phyloP scores from a whole-genome alignment of 345 rosid species.

The Euphorbia lathyris region DNA sequence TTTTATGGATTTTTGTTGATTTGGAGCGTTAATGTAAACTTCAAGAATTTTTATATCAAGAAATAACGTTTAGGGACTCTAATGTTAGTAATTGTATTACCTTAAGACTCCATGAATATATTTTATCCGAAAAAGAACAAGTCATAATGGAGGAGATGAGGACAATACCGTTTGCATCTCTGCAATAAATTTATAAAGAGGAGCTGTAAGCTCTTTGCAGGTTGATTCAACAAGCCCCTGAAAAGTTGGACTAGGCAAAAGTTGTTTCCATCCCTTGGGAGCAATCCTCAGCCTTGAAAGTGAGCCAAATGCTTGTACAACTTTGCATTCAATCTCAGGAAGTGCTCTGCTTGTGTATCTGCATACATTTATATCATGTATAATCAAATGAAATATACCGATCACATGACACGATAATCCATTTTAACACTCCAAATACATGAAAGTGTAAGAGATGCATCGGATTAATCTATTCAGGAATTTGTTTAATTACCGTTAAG shows the following conservation, averaged over 20 bases:
- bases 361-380: conserved; percentile 20
- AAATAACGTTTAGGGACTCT: too few species aligned
- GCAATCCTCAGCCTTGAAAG: conserved; percentile 69
- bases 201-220: conserved; percentile 69
- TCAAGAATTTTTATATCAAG: too few species aligned
- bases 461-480: conserved; percentile 8
- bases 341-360: conserved; percentile 69
- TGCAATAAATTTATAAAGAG: conserved; percentile 67
- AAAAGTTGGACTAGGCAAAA: conserved; percentile 56
- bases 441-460: conserved; percentile 10
- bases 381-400: too few species aligned
- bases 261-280: conserved; percentile 73
- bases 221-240: conserved; percentile 77
- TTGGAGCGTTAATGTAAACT: too few species aligned
- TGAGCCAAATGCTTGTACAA: conserved; percentile 80
- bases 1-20: too few species aligned
- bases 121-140: too few species aligned
- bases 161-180: conserved; percentile 55
- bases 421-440: conserved; percentile 2
- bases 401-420: too few species aligned
- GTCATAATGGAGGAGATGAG: background rate
- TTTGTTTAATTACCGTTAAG: conserved; percentile 51
- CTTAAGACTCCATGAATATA: too few species aligned
- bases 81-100: too few species aligned
- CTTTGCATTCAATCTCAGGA: conserved; percentile 50